phyloP scores from a whole-genome alignment of 805 yeast species.

The Candida hungchunana region DNA sequence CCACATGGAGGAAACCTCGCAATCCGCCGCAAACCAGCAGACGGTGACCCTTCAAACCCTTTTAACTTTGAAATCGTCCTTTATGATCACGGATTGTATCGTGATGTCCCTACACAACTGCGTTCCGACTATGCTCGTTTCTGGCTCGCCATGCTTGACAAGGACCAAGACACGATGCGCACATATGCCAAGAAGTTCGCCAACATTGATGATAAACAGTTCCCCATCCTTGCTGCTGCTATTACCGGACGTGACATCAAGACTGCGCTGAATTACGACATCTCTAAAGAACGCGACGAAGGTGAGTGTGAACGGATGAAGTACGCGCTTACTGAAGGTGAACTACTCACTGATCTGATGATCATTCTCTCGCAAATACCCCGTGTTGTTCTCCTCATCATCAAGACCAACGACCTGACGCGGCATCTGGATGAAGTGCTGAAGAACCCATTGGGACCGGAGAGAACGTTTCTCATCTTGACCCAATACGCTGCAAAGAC shows the following conservation, averaged over 20 bases:
- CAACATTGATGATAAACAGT: slow-evolving; percentile 68
- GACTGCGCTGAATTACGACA: slow-evolving; percentile 63
- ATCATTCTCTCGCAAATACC: slow-evolving; percentile 75
- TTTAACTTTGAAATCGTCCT: slow-evolving; percentile 88
- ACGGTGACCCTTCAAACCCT: slow-evolving; percentile 28
- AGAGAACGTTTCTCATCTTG: slow-evolving; percentile 82
- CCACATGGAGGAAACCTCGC: slow-evolving; percentile 98
- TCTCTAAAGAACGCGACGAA: slow-evolving; percentile 47
- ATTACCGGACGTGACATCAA: slow-evolving; percentile 91
- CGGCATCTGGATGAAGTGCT: slow-evolving; percentile 83
- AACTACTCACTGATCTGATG: slow-evolving; percentile 74
- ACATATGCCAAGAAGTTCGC: slow-evolving; percentile 76
- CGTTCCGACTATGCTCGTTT: slow-evolving; percentile 83
- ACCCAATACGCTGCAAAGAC: slow-evolving; percentile 84
- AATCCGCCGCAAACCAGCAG: slow-evolving; percentile 44
- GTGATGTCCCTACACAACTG: slow-evolving; percentile 74
- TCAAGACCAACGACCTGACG: slow-evolving; percentile 92
- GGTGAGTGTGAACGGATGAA: slow-evolving; percentile 71
- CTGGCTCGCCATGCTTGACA: slow-evolving; percentile 85
- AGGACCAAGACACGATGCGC: slow-evolving; percentile 61
- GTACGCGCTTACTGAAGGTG: slow-evolving; percentile 52
- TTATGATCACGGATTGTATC: slow-evolving; percentile 92
- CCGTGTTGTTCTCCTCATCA: slow-evolving; percentile 73
- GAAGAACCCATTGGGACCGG: slow-evolving; percentile 79
- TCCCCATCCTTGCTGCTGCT: slow-evolving; percentile 85